Evolutionary conservation across 2,329 filamentous ascomycete genomes (phyloP).

Genomic region (Hymenoscyphus occultus): DNA sequence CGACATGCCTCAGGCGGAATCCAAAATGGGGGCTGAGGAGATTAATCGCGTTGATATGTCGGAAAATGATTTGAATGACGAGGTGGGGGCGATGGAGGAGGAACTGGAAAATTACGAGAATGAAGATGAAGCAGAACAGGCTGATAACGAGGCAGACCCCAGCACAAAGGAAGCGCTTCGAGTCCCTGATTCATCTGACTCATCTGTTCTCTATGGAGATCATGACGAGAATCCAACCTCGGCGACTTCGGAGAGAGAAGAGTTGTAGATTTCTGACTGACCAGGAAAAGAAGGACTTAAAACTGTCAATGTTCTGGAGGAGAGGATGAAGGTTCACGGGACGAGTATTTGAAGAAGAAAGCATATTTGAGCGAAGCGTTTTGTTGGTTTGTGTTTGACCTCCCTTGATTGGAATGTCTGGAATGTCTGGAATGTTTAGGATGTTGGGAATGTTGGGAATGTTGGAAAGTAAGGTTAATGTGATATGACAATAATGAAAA

Average conservation of each 20-base stretch:
- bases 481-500: constrained; percentile 3
- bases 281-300: background rate
- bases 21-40: background rate
- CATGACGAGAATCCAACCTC: background rate
- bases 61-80: background rate
- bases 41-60: background rate
- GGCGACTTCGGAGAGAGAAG: background rate
- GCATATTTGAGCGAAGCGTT: constrained; percentile 3
- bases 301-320: background rate
- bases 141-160: background rate
- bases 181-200: background rate
- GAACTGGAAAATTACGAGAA: background rate
- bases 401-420: background rate
- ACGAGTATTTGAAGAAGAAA: background rate
- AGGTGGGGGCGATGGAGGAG: background rate
- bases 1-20: background rate
- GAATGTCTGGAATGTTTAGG: background rate
- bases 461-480: background rate
- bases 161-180: background rate
- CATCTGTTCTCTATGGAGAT: background rate
- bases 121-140: background rate
- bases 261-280: background rate
- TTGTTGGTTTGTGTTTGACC: background rate
- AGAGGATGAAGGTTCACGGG: background rate
- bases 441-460: background rate